A percentile compares a stretch with the other conserved stretches of the same genome.
Conservation (phyloP, 2,329 filamentous ascomycete genomes). For the Chaetoscypha palmicola region DNA sequence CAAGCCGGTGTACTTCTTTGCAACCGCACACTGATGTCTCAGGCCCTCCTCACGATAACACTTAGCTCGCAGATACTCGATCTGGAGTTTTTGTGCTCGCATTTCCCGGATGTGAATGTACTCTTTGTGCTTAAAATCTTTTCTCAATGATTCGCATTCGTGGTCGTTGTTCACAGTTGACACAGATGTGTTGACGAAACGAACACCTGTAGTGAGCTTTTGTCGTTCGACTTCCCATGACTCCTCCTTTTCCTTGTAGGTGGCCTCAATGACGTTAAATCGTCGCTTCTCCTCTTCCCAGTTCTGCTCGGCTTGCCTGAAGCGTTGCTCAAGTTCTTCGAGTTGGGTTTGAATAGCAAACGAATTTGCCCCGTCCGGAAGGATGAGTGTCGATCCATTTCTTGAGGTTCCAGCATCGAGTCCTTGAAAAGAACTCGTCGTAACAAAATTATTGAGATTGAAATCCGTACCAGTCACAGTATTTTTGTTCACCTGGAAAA, state of each 20-base stretch:
- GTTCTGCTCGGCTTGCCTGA: not conserved
- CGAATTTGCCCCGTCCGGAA: not conserved
- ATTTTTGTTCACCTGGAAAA: too few species aligned
- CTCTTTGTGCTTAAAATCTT: slow-evolving; percentile 38
- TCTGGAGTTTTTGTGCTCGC: slow-evolving; percentile 77
- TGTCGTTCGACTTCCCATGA: not conserved
- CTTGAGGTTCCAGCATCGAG: too few species aligned
- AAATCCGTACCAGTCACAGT: too few species aligned
- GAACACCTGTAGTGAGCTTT: slow-evolving; percentile 29
- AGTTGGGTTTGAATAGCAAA: not conserved
- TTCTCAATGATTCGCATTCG: slow-evolving; percentile 33
- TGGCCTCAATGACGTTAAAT: not conserved
- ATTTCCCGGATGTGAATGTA: slow-evolving; percentile 68
- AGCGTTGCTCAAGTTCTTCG: not conserved
- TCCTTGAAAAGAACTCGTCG: too few species aligned
- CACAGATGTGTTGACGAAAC: slow-evolving; percentile 34
- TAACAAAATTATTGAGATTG: too few species aligned
- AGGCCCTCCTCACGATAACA: slow-evolving; percentile 75
- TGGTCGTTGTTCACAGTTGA: slow-evolving; percentile 31
- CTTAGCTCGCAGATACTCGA: slow-evolving; percentile 80
- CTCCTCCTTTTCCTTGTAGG: not conserved
- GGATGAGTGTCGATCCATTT: not conserved
- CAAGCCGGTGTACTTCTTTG: slow-evolving; percentile 75
- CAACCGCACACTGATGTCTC: slow-evolving; percentile 72
- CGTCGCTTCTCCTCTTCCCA: not conserved